Conservation (phyloP, 2,329 filamentous ascomycete species). For the Fusarium pseudoanthophilum region DNA sequence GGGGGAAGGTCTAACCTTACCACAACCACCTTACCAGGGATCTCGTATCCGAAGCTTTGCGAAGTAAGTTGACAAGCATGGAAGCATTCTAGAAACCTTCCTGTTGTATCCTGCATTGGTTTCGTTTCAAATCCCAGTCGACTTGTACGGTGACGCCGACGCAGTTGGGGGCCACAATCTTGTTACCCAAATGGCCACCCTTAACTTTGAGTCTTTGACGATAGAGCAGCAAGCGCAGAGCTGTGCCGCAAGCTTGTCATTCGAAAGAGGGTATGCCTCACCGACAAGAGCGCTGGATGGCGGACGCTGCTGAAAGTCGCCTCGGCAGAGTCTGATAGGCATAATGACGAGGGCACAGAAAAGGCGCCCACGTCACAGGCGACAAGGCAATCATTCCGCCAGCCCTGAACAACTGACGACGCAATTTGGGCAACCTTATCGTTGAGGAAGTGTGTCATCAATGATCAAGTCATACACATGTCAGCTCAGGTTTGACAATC, state of each 20-base stretch:
- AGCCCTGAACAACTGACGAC: conserved; percentile 17
- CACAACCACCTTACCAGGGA: conserved; percentile 12
- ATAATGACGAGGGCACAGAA: conserved; percentile 1
- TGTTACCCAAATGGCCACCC: not conserved
- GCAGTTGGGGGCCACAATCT: conserved; percentile 7
- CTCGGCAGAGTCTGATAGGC: conserved; percentile 1
- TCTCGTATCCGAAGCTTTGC: conserved; percentile 15
- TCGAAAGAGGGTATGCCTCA: conserved; percentile 6
- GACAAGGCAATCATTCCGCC: conserved; percentile 16
- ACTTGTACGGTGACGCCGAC: conserved; percentile 13
- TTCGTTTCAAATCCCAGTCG: conserved; percentile 18
- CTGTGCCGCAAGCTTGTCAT: conserved; percentile 28
- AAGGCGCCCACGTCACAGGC: conserved; percentile 14
- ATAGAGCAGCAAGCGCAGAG: not conserved
- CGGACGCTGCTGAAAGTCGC: conserved; percentile 2
- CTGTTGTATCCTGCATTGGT: conserved; percentile 29
- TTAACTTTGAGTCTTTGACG: conserved; percentile 10
- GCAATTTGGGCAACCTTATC: not conserved
- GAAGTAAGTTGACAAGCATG: conserved; percentile 7
- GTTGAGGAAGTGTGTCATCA: not conserved
- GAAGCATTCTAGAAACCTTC: conserved; percentile 44
- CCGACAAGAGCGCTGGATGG: conserved; percentile 14
- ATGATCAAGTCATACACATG: conserved; percentile 20
- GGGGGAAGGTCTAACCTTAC: too few relatives aligned
- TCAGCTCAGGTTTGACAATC: conserved; percentile 17